phyloP scores from a whole-genome alignment of 345 rosid genomes.

The Populus simonii region DNA sequence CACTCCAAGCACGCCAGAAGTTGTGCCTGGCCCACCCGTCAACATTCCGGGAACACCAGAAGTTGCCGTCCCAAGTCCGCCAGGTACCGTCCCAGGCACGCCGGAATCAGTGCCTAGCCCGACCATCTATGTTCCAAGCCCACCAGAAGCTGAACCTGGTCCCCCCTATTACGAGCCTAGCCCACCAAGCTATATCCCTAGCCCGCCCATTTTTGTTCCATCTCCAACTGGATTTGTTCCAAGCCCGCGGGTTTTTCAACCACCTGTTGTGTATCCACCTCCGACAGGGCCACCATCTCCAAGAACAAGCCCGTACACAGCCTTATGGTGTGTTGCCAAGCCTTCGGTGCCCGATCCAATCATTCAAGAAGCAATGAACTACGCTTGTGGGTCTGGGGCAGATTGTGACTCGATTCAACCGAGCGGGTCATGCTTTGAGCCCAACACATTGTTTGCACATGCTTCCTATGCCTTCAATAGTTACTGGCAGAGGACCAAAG shows the following conservation, averaged over 20 bases:
- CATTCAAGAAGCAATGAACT: slow-evolving; percentile 90
- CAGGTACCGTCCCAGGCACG: neutral
- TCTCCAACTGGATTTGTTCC: slow-evolving; percentile 32
- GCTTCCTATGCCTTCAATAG: slow-evolving; percentile 94
- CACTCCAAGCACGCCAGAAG: slow-evolving; percentile 22
- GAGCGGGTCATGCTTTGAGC: slow-evolving; percentile 65
- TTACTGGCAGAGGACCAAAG: slow-evolving; percentile 83
- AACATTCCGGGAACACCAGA: slow-evolving; percentile 32
- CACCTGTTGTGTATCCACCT: slow-evolving; percentile 79
- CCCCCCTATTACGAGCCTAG: slow-evolving; percentile 25
- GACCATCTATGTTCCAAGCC: slow-evolving; percentile 4
- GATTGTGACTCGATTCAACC: slow-evolving; percentile 74
- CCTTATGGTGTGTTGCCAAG: slow-evolving; percentile 91
- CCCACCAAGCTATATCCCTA: slow-evolving; percentile 34
- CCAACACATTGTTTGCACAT: slow-evolving; percentile 71
- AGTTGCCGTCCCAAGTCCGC: slow-evolving; percentile 21
- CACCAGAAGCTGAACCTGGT: neutral
- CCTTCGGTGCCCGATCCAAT: slow-evolving; percentile 95
- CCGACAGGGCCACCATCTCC: slow-evolving; percentile 72
- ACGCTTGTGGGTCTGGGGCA: slow-evolving; percentile 87
- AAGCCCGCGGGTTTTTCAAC: slow-evolving; percentile 51
- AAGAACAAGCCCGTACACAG: slow-evolving; percentile 25
- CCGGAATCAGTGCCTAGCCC: slow-evolving; percentile 7
- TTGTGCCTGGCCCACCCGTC: slow-evolving; percentile 13
- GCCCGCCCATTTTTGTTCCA: slow-evolving; percentile 28